phyloP scores from a whole-genome alignment of 441 rosid genomes.

The Bocquillonia castaneifolia region DNA sequence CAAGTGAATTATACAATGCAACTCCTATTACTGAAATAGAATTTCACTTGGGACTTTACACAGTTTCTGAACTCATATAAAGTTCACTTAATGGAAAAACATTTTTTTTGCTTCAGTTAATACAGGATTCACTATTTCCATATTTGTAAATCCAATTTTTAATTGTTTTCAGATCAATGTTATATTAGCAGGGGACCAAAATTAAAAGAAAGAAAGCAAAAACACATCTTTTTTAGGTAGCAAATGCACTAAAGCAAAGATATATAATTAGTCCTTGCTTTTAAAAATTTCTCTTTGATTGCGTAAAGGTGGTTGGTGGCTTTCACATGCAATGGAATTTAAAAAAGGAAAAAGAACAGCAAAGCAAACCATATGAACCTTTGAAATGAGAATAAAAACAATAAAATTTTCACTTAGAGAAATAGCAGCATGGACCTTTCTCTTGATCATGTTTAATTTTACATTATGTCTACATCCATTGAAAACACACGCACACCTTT shows the following conservation, averaged over 20 bases:
- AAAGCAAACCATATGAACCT: neutral
- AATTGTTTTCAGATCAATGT: neutral
- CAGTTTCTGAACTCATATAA: no score
- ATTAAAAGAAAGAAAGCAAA: neutral
- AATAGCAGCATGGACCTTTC: neutral
- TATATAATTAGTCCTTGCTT: slow-evolving; percentile 12
- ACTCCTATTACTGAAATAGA: neutral
- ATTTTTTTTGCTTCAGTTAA: no score
- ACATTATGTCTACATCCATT: neutral
- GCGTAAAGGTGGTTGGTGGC: slow-evolving; percentile 13
- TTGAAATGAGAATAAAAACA: neutral
- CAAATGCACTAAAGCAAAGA: slow-evolving; percentile 22
- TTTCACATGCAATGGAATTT: neutral
- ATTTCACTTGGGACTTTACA: neutral
- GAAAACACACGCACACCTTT: neutral
- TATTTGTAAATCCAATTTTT: neutral
- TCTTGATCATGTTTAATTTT: neutral
- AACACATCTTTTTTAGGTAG: slow-evolving; percentile 2
- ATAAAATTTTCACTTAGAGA: neutral
- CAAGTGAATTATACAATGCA: neutral
- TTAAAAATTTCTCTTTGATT: slow-evolving; percentile 9
- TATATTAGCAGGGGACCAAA: neutral
- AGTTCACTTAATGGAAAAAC: no score
- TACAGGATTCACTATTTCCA: neutral
- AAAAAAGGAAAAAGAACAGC: neutral